A percentile compares a stretch with the other conserved stretches of the same genome.
phyloP scores from a whole-genome alignment of 192 early-diverging fungal genomes.

The Entrophospora sp. region DNA sequence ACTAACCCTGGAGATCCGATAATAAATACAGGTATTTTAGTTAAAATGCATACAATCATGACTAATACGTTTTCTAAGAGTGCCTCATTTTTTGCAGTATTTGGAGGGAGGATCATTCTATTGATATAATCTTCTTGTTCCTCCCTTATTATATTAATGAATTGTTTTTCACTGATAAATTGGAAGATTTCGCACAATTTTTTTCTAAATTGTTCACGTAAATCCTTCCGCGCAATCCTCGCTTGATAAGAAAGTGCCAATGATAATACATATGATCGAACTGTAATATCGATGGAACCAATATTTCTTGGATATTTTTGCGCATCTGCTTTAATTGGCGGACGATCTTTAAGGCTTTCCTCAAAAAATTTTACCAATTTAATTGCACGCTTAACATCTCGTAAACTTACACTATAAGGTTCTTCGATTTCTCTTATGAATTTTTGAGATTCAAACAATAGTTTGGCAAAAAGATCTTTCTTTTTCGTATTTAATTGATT shows the following conservation, averaged over 20 bases:
- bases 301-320: slow-evolving; percentile 3
- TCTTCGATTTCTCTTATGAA: slow-evolving; percentile 17
- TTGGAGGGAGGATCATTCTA: neutral
- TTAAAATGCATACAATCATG: slow-evolving; percentile 20
- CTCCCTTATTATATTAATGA: neutral
- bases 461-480: neutral
- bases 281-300: neutral
- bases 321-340: neutral
- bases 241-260: slow-evolving; percentile 10
- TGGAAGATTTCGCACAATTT: slow-evolving; percentile 1
- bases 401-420: slow-evolving; percentile 16
- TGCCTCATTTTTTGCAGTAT: slow-evolving; percentile 14
- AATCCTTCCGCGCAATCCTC: neutral
- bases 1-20: slow-evolving; percentile 17
- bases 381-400: slow-evolving; percentile 16
- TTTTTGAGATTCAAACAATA: slow-evolving; percentile 17
- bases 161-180: neutral
- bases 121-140: slow-evolving; percentile 20
- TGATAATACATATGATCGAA: slow-evolving; percentile 1
- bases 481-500: neutral
- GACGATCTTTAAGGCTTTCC: slow-evolving; percentile 3
- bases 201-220: neutral
- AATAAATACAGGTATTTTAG: slow-evolving; percentile 19
- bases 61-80: slow-evolving; percentile 15
- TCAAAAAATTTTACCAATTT: slow-evolving; percentile 3